Percentiles rank a stretch among this genome's conserved stretches.
phyloP scores from a whole-genome alignment of 2,329 filamentous ascomycete species.

The Penicillium hesseltinei region DNA sequence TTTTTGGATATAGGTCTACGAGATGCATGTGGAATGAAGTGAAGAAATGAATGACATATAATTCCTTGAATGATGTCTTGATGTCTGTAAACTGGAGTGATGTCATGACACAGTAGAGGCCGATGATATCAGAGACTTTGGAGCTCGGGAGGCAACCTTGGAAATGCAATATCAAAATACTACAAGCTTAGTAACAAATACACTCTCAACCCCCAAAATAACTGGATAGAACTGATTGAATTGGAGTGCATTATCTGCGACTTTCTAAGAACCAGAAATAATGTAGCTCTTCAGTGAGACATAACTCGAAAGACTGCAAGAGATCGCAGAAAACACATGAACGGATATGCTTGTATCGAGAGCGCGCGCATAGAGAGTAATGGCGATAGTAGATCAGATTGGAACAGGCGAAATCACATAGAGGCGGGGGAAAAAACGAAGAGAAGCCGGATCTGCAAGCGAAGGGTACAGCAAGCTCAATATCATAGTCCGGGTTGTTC shows the following conservation, averaged over 20 bases:
- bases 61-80: background rate
- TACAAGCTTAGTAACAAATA: background rate
- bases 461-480: slow-evolving; percentile 18
- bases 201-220: background rate
- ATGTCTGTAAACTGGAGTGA: background rate
- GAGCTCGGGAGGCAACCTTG: background rate
- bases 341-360: slow-evolving; percentile 13
- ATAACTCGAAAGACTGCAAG: slow-evolving; percentile 3
- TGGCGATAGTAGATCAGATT: slow-evolving; percentile 2
- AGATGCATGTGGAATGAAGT: slow-evolving; percentile 20
- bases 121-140: background rate
- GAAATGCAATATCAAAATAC: background rate
- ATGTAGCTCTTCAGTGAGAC: slow-evolving; percentile 6
- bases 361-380: slow-evolving; percentile 1
- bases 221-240: slow-evolving; percentile 15
- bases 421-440: background rate
- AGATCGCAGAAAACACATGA: slow-evolving; percentile 10
- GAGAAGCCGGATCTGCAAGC: slow-evolving; percentile 9
- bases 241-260: slow-evolving; percentile 14
- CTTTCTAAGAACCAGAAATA: slow-evolving; percentile 15
- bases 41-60: slow-evolving; percentile 17
- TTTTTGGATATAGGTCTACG: slow-evolving; percentile 8
- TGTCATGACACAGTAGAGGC: slow-evolving; percentile 1
- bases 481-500: slow-evolving; percentile 12
- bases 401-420: background rate